Evolutionary conservation across 257 asterid species (phyloP), one percentile per base, ranked within the genome.

Genomic region (Nemophila menziesii): DNA sequence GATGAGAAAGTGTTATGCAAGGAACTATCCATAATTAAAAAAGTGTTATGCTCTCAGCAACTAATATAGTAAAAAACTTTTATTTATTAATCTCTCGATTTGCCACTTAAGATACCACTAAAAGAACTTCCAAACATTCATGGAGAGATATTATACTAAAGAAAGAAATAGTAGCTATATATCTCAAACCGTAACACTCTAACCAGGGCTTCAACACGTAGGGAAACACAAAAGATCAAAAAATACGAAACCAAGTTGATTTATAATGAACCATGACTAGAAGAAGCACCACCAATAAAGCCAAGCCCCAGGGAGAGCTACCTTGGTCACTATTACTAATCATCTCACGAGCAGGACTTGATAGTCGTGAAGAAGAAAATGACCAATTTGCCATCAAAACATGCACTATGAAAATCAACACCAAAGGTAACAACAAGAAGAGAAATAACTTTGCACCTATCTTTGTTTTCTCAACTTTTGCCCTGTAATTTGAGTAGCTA

Each of bases 211-310:
- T n/a, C n/a, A n/a, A n/a, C n/a, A n/a, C n/a, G n/a, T n/a, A n/a
- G n/a, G n/a, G n/a, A n/a, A n/a, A n/a, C 20, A 39, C 18, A 1
- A 40, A 17, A 18, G 11, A 40, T 41, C 46, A 72, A 44, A 65
- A 40, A 1, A 20, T 48, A 21, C 78, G 60, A 66, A 80, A 77
- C 83, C 72, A 77, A 33, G 59, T 44, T 13, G 74, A 67, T 20
- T 68, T 74, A 44, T 61, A 66, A 40, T 71, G 58, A 20, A 65
- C 71, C 73, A 79, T 43, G 20, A 71, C 68, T 55, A 78, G 62
- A 39, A 82, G 65, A 55, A 78, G 6, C 60, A 53, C 57, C 55
- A 78, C 55, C 12, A 58, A 48, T 37, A 71, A 16, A 39, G 61
- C 29, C 70, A 82, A n/a, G 26, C 70, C 69, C 74, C 63, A 57